These are phyloP conservation scores for Colletotrichum orbiculare DNA, from an alignment of 2,329 filamentous ascomycete genomes.

Conservation along the genomic window DNA sequence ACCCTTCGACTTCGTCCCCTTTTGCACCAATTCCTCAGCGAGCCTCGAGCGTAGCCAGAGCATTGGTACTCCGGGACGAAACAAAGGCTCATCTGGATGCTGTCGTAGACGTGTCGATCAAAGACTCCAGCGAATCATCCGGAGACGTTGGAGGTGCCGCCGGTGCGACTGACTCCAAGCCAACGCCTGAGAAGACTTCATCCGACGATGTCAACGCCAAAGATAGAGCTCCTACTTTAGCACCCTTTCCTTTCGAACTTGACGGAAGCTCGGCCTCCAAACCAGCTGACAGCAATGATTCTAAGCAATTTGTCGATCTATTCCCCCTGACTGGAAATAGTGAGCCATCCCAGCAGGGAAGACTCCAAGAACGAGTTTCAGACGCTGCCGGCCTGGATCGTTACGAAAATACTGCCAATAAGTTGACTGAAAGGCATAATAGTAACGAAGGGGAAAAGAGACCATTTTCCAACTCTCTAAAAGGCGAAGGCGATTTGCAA, in stretches of 20 bases:
- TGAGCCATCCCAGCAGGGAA: not conserved
- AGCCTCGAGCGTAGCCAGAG: conserved; percentile 39
- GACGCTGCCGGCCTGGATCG: no score
- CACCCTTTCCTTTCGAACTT: conserved; percentile 16
- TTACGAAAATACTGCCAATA: not conserved
- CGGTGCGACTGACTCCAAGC: not conserved
- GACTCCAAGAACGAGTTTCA: not conserved
- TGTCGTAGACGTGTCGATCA: conserved; percentile 34
- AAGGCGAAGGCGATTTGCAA: no score
- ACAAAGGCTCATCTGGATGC: conserved; percentile 33
- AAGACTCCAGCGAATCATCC: conserved; percentile 35
- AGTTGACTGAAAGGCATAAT: no score
- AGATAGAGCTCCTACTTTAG: not conserved
- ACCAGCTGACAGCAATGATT: no score
- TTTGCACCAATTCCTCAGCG: conserved; percentile 47
- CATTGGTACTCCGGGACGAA: conserved; percentile 44
- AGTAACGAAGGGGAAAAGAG: no score
- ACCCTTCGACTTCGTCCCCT: conserved; percentile 35
- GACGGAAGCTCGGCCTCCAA: conserved; percentile 3
- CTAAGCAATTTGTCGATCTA: not conserved
- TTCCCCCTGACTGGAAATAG: not conserved
- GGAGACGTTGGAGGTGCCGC: conserved; percentile 8
- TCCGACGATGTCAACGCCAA: not conserved
- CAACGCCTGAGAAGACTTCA: not conserved
- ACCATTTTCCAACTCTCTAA: no score